Evolutionary conservation across 2,329 filamentous ascomycete species (phyloP).

Genomic region (Metarhizium robertsii): DNA sequence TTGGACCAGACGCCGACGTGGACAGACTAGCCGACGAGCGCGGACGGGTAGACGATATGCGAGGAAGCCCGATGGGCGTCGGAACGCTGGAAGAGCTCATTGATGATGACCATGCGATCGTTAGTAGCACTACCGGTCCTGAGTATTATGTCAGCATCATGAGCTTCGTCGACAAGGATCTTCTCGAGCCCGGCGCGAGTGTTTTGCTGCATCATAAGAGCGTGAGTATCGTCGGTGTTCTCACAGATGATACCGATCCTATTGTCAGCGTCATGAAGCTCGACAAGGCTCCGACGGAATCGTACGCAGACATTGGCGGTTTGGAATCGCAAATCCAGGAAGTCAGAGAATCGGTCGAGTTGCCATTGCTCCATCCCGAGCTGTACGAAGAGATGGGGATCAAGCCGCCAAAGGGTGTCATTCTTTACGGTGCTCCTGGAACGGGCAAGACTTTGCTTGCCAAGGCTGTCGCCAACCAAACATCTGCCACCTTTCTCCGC

Average conservation of each 20-base stretch:
- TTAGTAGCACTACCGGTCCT: slow-evolving; percentile 91
- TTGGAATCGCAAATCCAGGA: slow-evolving; percentile 94
- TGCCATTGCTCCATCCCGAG: slow-evolving; percentile 90
- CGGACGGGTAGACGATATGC: slow-evolving; percentile 93
- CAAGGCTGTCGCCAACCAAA: slow-evolving; percentile 97
- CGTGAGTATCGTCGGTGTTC: slow-evolving; percentile 91
- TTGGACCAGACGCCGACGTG: slow-evolving; percentile 60
- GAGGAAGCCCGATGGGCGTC: slow-evolving; percentile 96
- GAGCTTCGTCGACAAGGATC: slow-evolving; percentile 99
- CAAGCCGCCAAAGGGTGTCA: slow-evolving; percentile 98
- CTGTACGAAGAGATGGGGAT: slow-evolving; percentile 99
- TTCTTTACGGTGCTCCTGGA: slow-evolving; percentile 92
- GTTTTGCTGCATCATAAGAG: slow-evolving; percentile 96
- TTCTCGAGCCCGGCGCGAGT: slow-evolving; percentile 90
- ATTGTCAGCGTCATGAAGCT: slow-evolving; percentile 98
- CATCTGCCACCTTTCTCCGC: slow-evolving; percentile 94
- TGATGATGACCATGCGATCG: slow-evolving; percentile 97
- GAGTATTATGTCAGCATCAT: slow-evolving; percentile 99
- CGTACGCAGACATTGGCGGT: slow-evolving; percentile 96
- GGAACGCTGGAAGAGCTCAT: slow-evolving; percentile 98
- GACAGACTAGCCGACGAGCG: slow-evolving; percentile 93
- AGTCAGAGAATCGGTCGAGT: slow-evolving; percentile 91
- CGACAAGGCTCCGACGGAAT: slow-evolving; percentile 96
- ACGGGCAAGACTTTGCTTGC: slow-evolving; percentile 94
- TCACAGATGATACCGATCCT: slow-evolving; percentile 93